Conservation (phyloP, 306 rosid species). For the Quercus alba region DNA sequence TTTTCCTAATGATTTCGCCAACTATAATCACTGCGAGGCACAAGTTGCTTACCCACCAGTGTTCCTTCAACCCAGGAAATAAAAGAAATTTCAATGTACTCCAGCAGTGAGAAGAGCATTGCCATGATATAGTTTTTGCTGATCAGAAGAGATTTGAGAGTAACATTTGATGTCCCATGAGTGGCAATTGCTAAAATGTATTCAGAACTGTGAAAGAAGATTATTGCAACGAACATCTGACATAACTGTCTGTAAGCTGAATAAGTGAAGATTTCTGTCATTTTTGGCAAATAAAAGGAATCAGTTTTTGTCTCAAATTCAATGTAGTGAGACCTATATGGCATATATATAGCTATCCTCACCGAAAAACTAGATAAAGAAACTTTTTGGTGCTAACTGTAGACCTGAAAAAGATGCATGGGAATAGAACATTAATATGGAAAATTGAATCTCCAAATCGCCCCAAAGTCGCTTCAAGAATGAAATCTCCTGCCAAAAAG, state of each 20-base stretch:
- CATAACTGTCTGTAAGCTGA: conserved; percentile 49
- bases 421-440: not conserved
- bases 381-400: not conserved
- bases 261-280: conserved; percentile 55
- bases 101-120: conserved; percentile 65
- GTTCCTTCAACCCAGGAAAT: conserved; percentile 35
- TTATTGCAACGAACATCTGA: too few relatives aligned
- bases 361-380: not conserved
- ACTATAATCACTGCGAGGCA: too few relatives aligned
- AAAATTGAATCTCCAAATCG: not conserved
- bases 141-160: conserved; percentile 60
- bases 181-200: conserved; percentile 44
- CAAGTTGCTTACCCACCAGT: too few relatives aligned
- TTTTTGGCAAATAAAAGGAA: conserved; percentile 24
- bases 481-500: conserved; percentile 13
- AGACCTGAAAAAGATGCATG: conserved; percentile 4
- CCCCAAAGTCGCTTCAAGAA: conserved; percentile 1
- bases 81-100: conserved; percentile 60
- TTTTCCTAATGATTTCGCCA: conserved; percentile 27
- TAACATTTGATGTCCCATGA: conserved; percentile 62
- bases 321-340: too few relatives aligned
- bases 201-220: too few relatives aligned
- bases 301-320: not conserved
- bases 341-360: not conserved
- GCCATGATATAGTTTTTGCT: conserved; percentile 53